Conservation (phyloP, 2,329 filamentous ascomycete species). For the Coniella vitis region DNA sequence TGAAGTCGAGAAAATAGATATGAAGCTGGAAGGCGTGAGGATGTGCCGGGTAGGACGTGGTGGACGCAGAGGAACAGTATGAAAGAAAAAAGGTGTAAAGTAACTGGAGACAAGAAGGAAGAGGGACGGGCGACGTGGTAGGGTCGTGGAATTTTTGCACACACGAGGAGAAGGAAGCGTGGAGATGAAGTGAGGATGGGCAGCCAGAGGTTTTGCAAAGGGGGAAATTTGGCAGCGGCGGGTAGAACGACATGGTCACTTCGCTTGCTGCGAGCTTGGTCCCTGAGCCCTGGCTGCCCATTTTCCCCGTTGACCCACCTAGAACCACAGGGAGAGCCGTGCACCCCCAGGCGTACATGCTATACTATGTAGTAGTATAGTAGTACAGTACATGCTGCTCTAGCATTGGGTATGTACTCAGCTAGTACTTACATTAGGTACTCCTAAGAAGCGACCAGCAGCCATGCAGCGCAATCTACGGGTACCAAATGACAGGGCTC, state of each 20-base stretch:
- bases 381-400: too few species aligned
- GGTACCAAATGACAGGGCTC: too few species aligned
- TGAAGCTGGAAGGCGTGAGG: not conserved
- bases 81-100: conserved; percentile 11
- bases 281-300: conserved; percentile 5
- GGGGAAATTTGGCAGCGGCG: conserved; percentile 11
- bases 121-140: conserved; percentile 9
- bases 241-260: conserved; percentile 12
- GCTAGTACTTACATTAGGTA: too few species aligned
- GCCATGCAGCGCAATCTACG: too few species aligned
- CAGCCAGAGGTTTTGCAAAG: conserved; percentile 10
- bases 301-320: conserved; percentile 7
- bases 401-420: too few species aligned
- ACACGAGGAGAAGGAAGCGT: conserved; percentile 3
- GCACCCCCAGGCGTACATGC: not conserved
- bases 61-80: not conserved
- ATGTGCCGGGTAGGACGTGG: not conserved
- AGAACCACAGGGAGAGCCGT: conserved; percentile 1
- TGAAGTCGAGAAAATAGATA: not conserved
- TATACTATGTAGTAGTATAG: too few species aligned
- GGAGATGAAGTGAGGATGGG: conserved; percentile 8
- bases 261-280: conserved; percentile 9
- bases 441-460: too few species aligned
- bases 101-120: conserved; percentile 10
- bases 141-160: conserved; percentile 13